These are phyloP conservation scores for Phytophthora capsici DNA, from an alignment of 352 stramenopile species.

Conservation along the genomic window DNA sequence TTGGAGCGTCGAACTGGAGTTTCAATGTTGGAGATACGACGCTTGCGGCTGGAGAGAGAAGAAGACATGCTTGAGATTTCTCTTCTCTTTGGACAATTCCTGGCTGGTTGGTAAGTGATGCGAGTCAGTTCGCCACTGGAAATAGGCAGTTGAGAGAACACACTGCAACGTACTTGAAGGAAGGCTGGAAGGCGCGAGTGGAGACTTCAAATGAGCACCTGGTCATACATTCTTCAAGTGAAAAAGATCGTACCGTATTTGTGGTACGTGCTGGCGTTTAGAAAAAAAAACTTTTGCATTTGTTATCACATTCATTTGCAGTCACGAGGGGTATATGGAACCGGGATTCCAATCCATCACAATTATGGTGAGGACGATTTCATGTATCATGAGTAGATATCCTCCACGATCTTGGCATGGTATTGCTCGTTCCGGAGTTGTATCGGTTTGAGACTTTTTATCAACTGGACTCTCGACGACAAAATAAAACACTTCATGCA, in stretches of 20 bases:
- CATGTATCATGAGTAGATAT: no score
- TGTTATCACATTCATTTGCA: no score
- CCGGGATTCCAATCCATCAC: no score
- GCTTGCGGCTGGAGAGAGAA: slow-evolving; percentile 20
- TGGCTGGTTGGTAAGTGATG: not conserved
- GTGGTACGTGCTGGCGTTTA: not conserved
- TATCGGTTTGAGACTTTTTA: no score
- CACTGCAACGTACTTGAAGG: slow-evolving; percentile 23
- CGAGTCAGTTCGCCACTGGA: slow-evolving; percentile 14
- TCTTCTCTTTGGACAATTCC: not conserved
- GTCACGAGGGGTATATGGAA: no score
- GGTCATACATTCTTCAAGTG: slow-evolving; percentile 37
- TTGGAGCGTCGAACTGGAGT: slow-evolving; percentile 13
- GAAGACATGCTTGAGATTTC: slow-evolving; percentile 7
- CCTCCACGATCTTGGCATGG: no score
- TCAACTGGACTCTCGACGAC: no score
- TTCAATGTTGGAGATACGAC: slow-evolving; percentile 5
- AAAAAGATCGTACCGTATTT: slow-evolving; percentile 8
- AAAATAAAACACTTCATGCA: no score
- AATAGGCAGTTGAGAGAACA: slow-evolving; percentile 22
- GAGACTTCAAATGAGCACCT: slow-evolving; percentile 25
- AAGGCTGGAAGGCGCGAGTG: not conserved
- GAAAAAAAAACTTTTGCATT: slow-evolving; percentile 1
- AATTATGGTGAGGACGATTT: no score
- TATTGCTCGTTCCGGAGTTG: no score